phyloP scores from a whole-genome alignment of 2,329 filamentous ascomycete species.

The Trichoderma asperellum region DNA sequence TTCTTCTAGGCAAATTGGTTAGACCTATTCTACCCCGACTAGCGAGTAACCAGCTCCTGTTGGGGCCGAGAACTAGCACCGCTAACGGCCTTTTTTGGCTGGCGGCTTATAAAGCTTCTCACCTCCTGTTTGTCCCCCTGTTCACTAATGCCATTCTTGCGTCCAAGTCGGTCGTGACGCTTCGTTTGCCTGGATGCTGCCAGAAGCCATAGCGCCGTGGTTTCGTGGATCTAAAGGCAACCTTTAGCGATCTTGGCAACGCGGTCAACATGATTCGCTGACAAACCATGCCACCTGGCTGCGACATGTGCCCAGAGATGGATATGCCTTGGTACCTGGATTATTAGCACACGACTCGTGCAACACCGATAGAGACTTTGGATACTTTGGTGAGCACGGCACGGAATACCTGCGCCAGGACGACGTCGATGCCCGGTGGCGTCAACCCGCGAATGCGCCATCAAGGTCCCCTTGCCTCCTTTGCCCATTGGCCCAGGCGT shows the following conservation, averaged over 20 bases:
- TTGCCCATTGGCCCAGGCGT: neutral
- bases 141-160: neutral
- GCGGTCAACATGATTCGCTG: neutral
- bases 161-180: neutral
- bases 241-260: neutral
- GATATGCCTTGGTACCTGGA: too few species aligned
- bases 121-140: neutral
- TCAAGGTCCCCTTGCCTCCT: neutral
- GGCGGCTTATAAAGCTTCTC: constrained; percentile 9
- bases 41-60: too few species aligned
- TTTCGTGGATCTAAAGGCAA: neutral
- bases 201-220: constrained; percentile 10
- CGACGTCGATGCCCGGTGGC: neutral
- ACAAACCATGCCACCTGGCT: neutral
- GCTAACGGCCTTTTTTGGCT: neutral
- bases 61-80: neutral
- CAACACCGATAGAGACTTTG: too few species aligned
- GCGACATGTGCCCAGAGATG: too few species aligned
- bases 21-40: neutral
- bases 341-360: too few species aligned
- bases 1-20: neutral
- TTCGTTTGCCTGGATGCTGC: neutral
- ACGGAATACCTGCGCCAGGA: neutral
- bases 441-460: neutral
- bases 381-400: neutral